A percentile compares a stretch with the other conserved stretches of the same genome.
Evolutionary conservation across 257 asterid genomes (phyloP).

Genomic region (Nicotiana undulata): DNA sequence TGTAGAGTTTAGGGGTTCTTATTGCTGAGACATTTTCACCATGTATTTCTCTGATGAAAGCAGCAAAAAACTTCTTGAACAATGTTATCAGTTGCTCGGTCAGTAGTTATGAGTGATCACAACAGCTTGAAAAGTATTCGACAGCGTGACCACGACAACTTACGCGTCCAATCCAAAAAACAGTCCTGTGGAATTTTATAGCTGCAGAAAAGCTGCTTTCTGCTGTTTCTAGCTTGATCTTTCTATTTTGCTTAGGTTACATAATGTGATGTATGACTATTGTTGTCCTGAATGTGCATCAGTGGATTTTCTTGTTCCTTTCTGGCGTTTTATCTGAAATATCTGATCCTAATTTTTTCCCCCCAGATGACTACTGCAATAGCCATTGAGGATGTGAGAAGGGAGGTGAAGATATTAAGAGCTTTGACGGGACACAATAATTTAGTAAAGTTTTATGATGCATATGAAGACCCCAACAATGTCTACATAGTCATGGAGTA

Average conservation of each 20-base stretch:
- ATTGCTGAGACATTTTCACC: not conserved
- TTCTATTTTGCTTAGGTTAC: not conserved
- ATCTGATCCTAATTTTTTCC: not conserved
- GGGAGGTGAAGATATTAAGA: conserved; percentile 89
- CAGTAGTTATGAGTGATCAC: not conserved
- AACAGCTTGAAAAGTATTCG: too few relatives aligned
- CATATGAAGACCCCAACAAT: conserved; percentile 76
- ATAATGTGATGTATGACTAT: not conserved
- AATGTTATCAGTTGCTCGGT: not conserved
- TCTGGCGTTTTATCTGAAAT: not conserved
- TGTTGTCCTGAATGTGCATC: not conserved
- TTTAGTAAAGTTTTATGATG: conserved; percentile 63
- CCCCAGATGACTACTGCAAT: conserved; percentile 79
- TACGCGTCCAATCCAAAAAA: too few relatives aligned
- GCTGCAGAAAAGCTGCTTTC: not conserved
- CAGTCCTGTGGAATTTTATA: not conserved
- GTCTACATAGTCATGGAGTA: conserved; percentile 97
- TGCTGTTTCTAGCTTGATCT: not conserved
- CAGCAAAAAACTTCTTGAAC: not conserved
- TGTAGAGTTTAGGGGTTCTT: not conserved
- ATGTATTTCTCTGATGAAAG: not conserved
- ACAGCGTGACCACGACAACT: too few relatives aligned
- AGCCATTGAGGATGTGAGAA: conserved; percentile 85
- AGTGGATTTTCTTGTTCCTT: not conserved
- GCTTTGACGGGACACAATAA: conserved; percentile 80